phyloP scores from a whole-genome alignment of 352 stramenopile genomes.

The Phytophthora agathidicida region DNA sequence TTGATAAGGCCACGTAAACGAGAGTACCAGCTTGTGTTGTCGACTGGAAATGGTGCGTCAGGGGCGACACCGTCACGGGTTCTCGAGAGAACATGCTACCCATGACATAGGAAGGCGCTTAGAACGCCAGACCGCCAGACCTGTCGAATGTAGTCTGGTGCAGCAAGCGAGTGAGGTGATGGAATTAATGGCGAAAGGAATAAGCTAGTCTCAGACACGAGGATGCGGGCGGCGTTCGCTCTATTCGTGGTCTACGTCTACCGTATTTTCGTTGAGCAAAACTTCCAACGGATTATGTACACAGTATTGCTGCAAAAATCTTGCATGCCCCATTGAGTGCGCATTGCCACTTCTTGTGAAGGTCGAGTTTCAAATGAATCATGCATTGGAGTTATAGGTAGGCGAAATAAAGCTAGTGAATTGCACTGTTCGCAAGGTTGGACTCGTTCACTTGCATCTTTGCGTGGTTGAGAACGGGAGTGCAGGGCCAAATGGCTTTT shows the following conservation, averaged over 20 bases:
- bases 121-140: background rate
- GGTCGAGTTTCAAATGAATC: conserved; percentile 2
- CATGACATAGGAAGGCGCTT: conserved; percentile 39
- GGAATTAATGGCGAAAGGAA: background rate
- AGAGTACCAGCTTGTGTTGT: conserved; percentile 75
- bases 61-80: conserved; percentile 61
- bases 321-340: too few relatives aligned
- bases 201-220: background rate
- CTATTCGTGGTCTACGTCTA: conserved; percentile 15
- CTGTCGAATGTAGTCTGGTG: too few relatives aligned
- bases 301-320: too few relatives aligned
- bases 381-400: conserved; percentile 16
- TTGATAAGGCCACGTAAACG: conserved; percentile 73
- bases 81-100: conserved; percentile 56
- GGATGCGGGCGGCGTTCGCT: background rate
- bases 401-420: conserved; percentile 8
- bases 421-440: background rate
- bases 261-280: conserved; percentile 18
- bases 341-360: too few relatives aligned
- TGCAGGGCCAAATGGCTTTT: background rate
- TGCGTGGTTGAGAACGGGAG: background rate
- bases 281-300: too few relatives aligned
- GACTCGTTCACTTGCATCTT: background rate
- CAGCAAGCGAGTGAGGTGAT: background rate
- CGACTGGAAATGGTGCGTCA: conserved; percentile 66